phyloP scores from a whole-genome alignment of 148 eudicot species.

The Rheum nobile region DNA sequence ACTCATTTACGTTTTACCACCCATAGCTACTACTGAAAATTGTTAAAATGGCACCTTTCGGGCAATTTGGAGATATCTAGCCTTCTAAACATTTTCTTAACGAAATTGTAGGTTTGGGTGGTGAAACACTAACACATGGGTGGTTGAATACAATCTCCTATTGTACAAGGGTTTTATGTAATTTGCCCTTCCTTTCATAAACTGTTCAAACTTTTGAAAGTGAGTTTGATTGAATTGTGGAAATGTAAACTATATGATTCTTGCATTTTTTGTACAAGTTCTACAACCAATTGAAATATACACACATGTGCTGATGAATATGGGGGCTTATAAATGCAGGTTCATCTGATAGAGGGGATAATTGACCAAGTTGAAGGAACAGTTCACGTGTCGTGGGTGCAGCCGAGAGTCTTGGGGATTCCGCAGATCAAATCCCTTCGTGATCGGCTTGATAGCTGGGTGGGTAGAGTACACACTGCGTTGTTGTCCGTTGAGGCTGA shows the following conservation, averaged over 20 bases:
- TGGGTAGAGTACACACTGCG: constrained; percentile 81
- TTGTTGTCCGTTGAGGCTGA: constrained; percentile 91
- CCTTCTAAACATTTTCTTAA: no score
- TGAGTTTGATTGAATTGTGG: neutral
- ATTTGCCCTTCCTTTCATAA: no score
- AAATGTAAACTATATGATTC: neutral
- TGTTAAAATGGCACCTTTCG: no score
- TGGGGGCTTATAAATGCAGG: constrained; percentile 30
- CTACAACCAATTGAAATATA: neutral
- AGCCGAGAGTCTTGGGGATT: constrained; percentile 85
- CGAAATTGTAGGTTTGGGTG: no score
- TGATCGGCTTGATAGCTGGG: constrained; percentile 71
- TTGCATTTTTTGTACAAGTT: neutral
- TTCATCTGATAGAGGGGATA: constrained; percentile 92
- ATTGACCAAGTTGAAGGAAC: constrained; percentile 94
- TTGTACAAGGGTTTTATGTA: no score
- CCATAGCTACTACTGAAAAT: no score
- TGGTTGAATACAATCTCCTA: no score
- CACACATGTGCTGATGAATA: neutral
- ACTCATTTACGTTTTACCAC: no score
- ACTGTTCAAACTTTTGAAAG: neutral
- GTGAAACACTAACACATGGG: no score
- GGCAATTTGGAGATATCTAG: no score
- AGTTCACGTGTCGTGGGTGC: constrained; percentile 94
- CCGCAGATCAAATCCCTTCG: constrained; percentile 69